These are phyloP conservation scores for Pugionium dolabratum DNA, from an alignment of 345 rosid species.

Conservation along the genomic window DNA sequence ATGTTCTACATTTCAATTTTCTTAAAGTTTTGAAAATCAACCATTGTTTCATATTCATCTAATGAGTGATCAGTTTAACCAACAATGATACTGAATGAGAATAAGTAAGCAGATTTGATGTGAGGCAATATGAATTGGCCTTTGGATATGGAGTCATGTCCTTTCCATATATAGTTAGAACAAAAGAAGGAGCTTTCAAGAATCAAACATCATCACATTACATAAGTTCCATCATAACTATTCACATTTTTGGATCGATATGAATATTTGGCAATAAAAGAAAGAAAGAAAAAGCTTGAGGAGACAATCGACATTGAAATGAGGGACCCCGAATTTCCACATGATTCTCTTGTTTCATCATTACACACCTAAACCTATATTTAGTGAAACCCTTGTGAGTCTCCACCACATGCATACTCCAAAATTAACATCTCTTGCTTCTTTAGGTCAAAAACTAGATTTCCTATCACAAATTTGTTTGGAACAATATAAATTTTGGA, in stretches of 20 bases:
- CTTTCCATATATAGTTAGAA: conserved; percentile 37
- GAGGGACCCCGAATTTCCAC: conserved; percentile 37
- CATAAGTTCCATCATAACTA: conserved; percentile 28
- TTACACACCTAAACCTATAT: conserved; percentile 37
- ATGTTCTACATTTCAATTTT: conserved; percentile 13
- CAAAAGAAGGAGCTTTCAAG: conserved; percentile 29
- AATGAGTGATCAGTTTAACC: not conserved
- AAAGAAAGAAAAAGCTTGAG: not conserved
- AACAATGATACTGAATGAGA: not conserved
- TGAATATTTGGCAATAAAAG: conserved; percentile 21
- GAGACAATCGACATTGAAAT: conserved; percentile 39
- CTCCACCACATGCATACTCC: conserved; percentile 40
- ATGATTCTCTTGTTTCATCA: conserved; percentile 43
- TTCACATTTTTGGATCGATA: conserved; percentile 34
- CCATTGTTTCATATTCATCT: not conserved
- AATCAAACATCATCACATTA: conserved; percentile 29
- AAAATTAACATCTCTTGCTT: conserved; percentile 22
- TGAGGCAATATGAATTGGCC: conserved; percentile 31
- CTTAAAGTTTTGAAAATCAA: conserved; percentile 18
- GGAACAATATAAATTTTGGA: no score
- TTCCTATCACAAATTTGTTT: no score
- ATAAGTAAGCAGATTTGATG: conserved; percentile 7
- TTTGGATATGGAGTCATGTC: conserved; percentile 34
- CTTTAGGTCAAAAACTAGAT: not conserved
- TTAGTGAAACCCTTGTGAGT: conserved; percentile 39